Evolutionary conservation across 352 stramenopile species (phyloP).

Genomic region (Pythium sp.): DNA sequence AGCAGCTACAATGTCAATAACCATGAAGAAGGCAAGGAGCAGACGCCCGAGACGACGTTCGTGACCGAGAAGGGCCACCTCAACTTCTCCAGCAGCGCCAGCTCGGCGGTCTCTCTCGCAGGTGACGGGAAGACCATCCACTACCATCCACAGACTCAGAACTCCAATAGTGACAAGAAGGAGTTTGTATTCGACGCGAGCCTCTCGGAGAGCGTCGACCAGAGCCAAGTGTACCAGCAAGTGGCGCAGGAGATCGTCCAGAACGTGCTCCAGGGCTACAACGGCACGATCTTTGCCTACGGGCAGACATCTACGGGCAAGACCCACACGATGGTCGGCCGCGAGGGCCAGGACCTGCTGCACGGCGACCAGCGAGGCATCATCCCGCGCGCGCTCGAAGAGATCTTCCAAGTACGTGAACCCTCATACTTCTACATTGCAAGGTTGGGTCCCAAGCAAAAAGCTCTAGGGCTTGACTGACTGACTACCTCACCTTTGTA

Average conservation of each 20-base stretch:
- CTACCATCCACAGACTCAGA: conserved; percentile 23
- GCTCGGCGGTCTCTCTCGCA: conserved; percentile 27
- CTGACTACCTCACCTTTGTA: not conserved
- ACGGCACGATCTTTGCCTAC: conserved; percentile 86
- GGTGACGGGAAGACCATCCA: conserved; percentile 29
- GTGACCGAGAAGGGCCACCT: conserved; percentile 56
- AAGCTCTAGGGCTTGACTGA: not conserved
- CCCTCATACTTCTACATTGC: not conserved
- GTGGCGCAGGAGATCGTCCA: conserved; percentile 56
- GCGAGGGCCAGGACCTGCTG: conserved; percentile 25
- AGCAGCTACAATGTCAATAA: not conserved
- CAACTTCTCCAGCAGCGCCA: conserved; percentile 17
- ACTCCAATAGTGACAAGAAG: conserved; percentile 27
- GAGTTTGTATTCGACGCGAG: conserved; percentile 64
- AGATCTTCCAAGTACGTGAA: conserved; percentile 48
- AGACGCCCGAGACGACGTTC: conserved; percentile 36
- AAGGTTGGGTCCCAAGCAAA: too few relatives aligned
- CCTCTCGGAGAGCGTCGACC: conserved; percentile 34
- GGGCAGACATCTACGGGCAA: conserved; percentile 79
- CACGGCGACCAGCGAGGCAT: conserved; percentile 41
- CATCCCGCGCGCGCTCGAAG: conserved; percentile 58
- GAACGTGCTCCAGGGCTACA: conserved; percentile 89
- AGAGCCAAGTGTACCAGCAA: conserved; percentile 48
- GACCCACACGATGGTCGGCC: conserved; percentile 68
- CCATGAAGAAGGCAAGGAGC: conserved; percentile 21